phyloP scores from a whole-genome alignment of 257 asterid species.

The Mitragyna speciosa region DNA sequence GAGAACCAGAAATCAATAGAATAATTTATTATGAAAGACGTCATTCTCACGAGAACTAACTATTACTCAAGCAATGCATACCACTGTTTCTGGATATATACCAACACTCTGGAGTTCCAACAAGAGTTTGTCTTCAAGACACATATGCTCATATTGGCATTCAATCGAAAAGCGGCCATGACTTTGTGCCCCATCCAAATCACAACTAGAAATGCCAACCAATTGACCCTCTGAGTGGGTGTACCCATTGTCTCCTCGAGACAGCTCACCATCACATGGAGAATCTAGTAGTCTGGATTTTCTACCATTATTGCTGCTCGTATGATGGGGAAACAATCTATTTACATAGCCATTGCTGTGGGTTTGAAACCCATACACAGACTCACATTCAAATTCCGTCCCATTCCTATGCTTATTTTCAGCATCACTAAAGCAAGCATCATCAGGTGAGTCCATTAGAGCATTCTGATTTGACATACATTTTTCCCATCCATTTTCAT shows the following conservation, averaged over 20 bases:
- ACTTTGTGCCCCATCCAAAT: slow-evolving; percentile 47
- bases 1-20: slow-evolving; percentile 13
- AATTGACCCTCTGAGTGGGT: slow-evolving; percentile 67
- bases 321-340: slow-evolving; percentile 51
- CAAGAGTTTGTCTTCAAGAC: slow-evolving; percentile 67
- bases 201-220: slow-evolving; percentile 57
- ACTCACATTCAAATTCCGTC: slow-evolving; percentile 48
- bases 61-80: slow-evolving; percentile 40
- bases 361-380: slow-evolving; percentile 49
- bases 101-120: slow-evolving; percentile 82
- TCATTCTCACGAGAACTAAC: slow-evolving; percentile 10
- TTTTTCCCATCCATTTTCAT: slow-evolving; percentile 65
- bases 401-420: slow-evolving; percentile 46
- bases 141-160: slow-evolving; percentile 69
- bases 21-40: slow-evolving; percentile 12
- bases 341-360: slow-evolving; percentile 53
- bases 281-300: slow-evolving; percentile 24
- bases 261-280: slow-evolving; percentile 50
- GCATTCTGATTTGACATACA: slow-evolving; percentile 24
- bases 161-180: slow-evolving; percentile 46
- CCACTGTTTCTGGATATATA: slow-evolving; percentile 72
- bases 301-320: slow-evolving; percentile 37
- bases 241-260: slow-evolving; percentile 50
- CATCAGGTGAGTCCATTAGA: slow-evolving; percentile 42
- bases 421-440: slow-evolving; percentile 41